Evolutionary conservation across 768 basidiomycete species (phyloP).

Genomic region (Crepidotus variabilis): DNA sequence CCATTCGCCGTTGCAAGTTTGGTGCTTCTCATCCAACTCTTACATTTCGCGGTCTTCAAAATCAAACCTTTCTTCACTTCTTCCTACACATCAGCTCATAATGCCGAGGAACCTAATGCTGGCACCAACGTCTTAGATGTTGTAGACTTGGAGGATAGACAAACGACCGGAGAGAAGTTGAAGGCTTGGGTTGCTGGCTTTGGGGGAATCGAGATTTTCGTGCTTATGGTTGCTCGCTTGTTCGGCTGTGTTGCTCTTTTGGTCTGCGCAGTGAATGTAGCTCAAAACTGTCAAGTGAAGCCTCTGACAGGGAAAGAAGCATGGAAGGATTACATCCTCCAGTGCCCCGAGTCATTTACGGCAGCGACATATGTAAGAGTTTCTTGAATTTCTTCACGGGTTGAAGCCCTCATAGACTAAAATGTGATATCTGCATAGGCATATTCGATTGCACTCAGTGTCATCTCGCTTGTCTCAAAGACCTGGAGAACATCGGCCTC

Average conservation of each 20-base stretch:
- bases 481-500: not conserved
- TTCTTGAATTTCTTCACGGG: not conserved
- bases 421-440: not conserved
- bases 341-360: not conserved
- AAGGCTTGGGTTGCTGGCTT: not conserved
- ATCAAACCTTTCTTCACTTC: not conserved
- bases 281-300: not conserved
- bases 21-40: not conserved
- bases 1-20: not conserved
- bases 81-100: not conserved
- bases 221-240: constrained; percentile 42
- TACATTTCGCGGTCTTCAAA: not conserved
- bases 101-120: not conserved
- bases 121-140: not conserved
- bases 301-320: constrained; percentile 14
- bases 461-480: not conserved
- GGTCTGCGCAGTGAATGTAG: not conserved
- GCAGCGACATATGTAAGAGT: constrained; percentile 1
- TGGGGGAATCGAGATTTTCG: constrained; percentile 44
- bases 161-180: not conserved
- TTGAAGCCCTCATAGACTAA: not conserved
- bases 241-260: constrained; percentile 27
- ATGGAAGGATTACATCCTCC: not conserved
- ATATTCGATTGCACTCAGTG: not conserved
- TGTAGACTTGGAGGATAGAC: not conserved